These are phyloP conservation scores for Shiraia sp. DNA, from an alignment of 2,329 filamentous ascomycete genomes.

Conservation along the genomic window DNA sequence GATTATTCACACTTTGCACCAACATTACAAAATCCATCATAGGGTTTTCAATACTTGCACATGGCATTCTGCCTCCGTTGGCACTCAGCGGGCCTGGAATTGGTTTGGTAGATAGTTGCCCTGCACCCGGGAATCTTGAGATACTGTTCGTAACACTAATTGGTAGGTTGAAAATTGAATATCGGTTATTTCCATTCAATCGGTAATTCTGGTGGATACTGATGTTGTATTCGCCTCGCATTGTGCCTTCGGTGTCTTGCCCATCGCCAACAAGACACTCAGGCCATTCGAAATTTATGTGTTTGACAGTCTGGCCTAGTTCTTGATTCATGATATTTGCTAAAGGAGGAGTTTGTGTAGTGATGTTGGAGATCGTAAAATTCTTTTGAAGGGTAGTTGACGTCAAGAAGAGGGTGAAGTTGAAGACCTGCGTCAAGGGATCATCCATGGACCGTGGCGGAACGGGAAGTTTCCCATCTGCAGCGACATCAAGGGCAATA, in stretches of 20 bases:
- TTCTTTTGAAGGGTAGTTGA: conserved; percentile 66
- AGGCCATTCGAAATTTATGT: conserved; percentile 74
- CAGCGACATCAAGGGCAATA: conserved; percentile 68
- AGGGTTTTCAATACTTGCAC: conserved; percentile 33
- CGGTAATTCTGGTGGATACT: conserved; percentile 73
- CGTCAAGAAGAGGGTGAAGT: conserved; percentile 69
- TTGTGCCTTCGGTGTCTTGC: conserved; percentile 49
- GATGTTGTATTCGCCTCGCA: conserved; percentile 69
- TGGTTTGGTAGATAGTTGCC: conserved; percentile 36
- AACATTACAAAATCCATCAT: conserved; percentile 28
- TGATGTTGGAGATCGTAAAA: conserved; percentile 70
- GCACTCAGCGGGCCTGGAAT: conserved; percentile 38
- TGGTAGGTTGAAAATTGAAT: conserved; percentile 72
- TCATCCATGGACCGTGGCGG: conserved; percentile 57
- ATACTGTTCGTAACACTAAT: conserved; percentile 71
- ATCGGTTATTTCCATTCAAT: conserved; percentile 65
- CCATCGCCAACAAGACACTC: conserved; percentile 68
- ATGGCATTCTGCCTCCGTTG: conserved; percentile 39
- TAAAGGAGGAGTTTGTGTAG: conserved; percentile 55
- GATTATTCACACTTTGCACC: conserved; percentile 39
- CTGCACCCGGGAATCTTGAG: conserved; percentile 36
- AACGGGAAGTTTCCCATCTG: conserved; percentile 65
- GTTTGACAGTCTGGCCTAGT: conserved; percentile 70
- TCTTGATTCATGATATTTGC: conserved; percentile 68
- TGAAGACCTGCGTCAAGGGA: conserved; percentile 62